Percentiles rank a stretch among this genome's conserved stretches.
Conservation (phyloP, 768 basidiomycete species). For the Russula virescens region DNA sequence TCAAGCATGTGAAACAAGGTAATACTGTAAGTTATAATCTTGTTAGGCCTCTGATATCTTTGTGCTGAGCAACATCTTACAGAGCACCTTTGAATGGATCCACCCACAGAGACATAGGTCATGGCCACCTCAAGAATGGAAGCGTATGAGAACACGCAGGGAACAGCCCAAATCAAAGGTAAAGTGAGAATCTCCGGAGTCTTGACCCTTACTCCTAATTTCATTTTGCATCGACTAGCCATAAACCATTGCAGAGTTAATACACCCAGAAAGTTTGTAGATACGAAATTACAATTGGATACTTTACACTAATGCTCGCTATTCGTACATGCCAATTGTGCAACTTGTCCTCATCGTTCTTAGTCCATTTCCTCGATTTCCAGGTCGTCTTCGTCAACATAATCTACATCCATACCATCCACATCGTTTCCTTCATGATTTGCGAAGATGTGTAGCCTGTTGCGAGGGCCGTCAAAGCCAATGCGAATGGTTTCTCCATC, state of each 20-base stretch:
- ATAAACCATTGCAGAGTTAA: not conserved
- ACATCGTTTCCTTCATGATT: constrained; percentile 64
- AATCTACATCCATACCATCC: constrained; percentile 56
- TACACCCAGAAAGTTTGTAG: not conserved
- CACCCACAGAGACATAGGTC: constrained; percentile 7
- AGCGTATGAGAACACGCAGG: not conserved
- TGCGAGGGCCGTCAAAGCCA: constrained; percentile 75
- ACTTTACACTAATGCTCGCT: not conserved
- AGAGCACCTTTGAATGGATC: constrained; percentile 16
- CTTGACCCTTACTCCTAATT: not conserved
- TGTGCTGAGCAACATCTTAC: not conserved
- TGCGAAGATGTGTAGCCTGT: constrained; percentile 69
- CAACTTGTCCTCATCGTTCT: not conserved
- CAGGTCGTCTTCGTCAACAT: constrained; percentile 49
- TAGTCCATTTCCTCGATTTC: constrained; percentile 71
- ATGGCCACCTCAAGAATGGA: constrained; percentile 4
- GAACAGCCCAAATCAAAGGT: not conserved
- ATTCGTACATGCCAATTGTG: not conserved
- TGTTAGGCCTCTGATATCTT: not conserved
- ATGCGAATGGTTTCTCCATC: constrained; percentile 77
- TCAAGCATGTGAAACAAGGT: constrained; percentile 14
- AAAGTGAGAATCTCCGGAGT: not conserved
- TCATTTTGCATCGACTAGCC: not conserved
- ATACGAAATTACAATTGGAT: not conserved
- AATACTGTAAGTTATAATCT: not conserved